Percentiles rank a stretch among this genome's conserved stretches.
These are phyloP conservation scores for Ustilago xerochloae DNA, from an alignment of 1,284 basidiomycete genomes.

Conservation along the genomic window DNA sequence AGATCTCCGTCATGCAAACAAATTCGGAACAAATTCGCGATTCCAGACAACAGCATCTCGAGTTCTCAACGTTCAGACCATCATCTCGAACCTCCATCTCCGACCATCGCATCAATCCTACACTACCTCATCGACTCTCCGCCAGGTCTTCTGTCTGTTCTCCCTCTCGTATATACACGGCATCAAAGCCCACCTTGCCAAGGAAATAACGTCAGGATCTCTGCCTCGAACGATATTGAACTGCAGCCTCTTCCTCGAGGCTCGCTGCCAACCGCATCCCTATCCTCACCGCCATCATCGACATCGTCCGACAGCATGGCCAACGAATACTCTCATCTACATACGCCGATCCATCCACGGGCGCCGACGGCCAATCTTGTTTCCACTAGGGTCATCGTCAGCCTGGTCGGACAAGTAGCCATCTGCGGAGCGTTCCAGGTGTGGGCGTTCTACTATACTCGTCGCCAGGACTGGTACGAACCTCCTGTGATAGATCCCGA, in stretches of 20 bases:
- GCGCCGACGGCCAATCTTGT: constrained; percentile 95
- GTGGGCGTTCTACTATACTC: constrained; percentile 89
- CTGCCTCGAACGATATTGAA: constrained; percentile 11
- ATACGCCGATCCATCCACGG: constrained; percentile 77
- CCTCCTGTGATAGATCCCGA: constrained; percentile 76
- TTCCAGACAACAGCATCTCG: too few species aligned
- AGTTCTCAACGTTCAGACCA: too few species aligned
- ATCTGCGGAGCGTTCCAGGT: constrained; percentile 86
- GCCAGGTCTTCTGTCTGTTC: too few species aligned
- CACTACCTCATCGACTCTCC: too few species aligned
- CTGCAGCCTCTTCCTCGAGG: constrained; percentile 34
- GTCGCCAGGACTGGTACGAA: constrained; percentile 82
- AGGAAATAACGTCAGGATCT: constrained; percentile 28
- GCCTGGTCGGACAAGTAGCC: constrained; percentile 90
- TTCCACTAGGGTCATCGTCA: constrained; percentile 92
- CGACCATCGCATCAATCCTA: too few species aligned
- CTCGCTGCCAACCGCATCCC: too few species aligned
- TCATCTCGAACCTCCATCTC: too few species aligned
- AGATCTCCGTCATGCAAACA: background rate
- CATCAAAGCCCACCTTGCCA: background rate
- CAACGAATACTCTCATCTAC: constrained; percentile 59
- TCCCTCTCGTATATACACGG: too few species aligned
- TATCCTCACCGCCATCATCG: background rate
- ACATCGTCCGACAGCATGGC: constrained; percentile 10
- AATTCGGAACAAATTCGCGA: too few species aligned